Evolutionary conservation across 768 basidiomycete genomes (phyloP), one percentile per base, ranked within the genome.

Genomic region (Amyloporia xantha): DNA sequence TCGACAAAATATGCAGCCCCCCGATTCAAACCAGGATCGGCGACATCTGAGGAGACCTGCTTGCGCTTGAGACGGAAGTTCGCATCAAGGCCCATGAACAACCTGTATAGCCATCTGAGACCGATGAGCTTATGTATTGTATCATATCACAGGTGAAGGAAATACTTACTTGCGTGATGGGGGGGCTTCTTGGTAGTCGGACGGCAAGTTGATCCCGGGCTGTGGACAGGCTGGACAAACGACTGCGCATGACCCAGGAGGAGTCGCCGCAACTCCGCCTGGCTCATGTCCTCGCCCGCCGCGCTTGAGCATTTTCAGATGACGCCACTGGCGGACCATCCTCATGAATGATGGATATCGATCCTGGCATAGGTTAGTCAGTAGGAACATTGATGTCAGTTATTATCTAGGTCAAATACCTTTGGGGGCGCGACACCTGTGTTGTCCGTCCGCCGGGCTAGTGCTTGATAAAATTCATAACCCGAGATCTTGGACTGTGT

Each of bases 401-500:
- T 10, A 38, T 15, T 19, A 6, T 55, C 51, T 17, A n/a, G n/a
- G n/a, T n/a, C n/a, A n/a, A n/a, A n/a, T 25, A 61, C 59, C 17
- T 47, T 40, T 1, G 26, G 37, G 15, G 43, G 40, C 5, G 4
- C 33, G 1, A 57, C 48, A 0, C 66, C 64, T 3, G 59, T 64
- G 42, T 70, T 71, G 38, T 71, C 63, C 0, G 65, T 66, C n/a
- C 47, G 28, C 5, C 59, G 50, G 1, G 40, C 53, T 1, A 72
- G 41, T 0, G 59, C 28, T 1, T 51, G 50, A 44, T 68, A 71
- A 49, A 62, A 71, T 26, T 69, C 64, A 27, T 57, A 69, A 0
- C 48, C 57, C 0, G 64, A 67, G 0, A 61, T 24, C 44, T 71
- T 71, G 0, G 62, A 64, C 33, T 66, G 58, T 12, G 69, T 60